Percentiles rank a stretch among this genome's conserved stretches.
These are phyloP conservation scores for Scheffersomyces amazonensis DNA, from an alignment of 805 yeast genomes.

Conservation along the genomic window DNA sequence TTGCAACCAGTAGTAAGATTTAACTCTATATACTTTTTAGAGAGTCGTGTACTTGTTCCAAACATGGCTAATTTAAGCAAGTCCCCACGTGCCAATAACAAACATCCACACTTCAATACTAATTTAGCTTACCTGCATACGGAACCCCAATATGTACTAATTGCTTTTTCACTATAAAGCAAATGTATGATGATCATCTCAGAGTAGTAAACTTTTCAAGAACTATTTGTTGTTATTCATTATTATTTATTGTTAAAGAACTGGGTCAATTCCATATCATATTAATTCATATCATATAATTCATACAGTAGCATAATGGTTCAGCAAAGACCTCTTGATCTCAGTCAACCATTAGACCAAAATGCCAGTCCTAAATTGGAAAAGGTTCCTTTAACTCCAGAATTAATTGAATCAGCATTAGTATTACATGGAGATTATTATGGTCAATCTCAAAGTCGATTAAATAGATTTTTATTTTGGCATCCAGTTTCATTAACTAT, in stretches of 20 bases:
- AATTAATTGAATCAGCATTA: conserved; percentile 55
- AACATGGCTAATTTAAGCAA: conserved; percentile 3
- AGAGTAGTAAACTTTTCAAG: too few species aligned
- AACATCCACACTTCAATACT: neutral
- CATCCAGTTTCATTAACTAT: conserved; percentile 39
- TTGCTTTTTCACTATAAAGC: neutral
- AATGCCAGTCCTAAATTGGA: conserved; percentile 52
- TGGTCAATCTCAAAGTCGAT: conserved; percentile 43
- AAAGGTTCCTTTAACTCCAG: conserved; percentile 51
- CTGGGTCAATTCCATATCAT: neutral
- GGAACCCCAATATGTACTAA: too few species aligned
- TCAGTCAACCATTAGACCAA: conserved; percentile 53
- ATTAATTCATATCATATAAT: neutral
- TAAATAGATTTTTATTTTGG: conserved; percentile 45
- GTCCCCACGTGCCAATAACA: conserved; percentile 7
- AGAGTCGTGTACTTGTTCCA: too few species aligned
- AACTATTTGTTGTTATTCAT: too few species aligned
- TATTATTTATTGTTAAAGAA: too few species aligned
- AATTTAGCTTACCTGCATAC: neutral
- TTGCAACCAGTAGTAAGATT: too few species aligned
- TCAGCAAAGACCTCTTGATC: conserved; percentile 49
- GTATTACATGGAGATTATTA: conserved; percentile 64
- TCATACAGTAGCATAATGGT: conserved; percentile 20
- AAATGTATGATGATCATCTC: neutral
- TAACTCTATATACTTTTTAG: too few species aligned